Evolutionary conservation across 139 green algal species (phyloP), one percentile per base, ranked within the genome.

Genomic region (Coccomyxa sp.): DNA sequence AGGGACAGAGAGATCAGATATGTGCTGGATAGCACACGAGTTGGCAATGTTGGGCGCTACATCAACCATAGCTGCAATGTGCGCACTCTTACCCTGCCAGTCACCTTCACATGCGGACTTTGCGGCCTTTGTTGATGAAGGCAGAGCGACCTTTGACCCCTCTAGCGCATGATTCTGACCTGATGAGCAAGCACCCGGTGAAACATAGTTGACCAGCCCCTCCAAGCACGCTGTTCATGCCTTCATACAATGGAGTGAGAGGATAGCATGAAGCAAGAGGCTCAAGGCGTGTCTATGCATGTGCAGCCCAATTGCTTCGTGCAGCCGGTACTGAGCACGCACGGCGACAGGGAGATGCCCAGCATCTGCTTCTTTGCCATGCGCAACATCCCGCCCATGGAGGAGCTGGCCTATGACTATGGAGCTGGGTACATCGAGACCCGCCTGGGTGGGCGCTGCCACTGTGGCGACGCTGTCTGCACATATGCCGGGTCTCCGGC

Each of bases 31-130:
- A 58, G 44, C 14, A 68, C 36, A 24, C 73, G 7, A 14, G 55
- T 41, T 36, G 89, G 90, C 76, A 93, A 92, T 79, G 77, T 95
- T 27, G 78, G 75, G 0, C 85, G 90, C 40, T 95, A 92, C 82
- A 87, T 95, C 79, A 94, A 94, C 83, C 90, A 95, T 83, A 86
- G 76, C 80, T 92, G 89, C 81, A 55, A 77, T 0, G n/a, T n/a
- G n/a, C 83, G 85, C 71, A 95, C 91, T 82, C 75, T 95, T 35
- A 72, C 87, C 27, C 50, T 89, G 39, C 50, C 22, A 22, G 50
- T 64, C 18, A 64, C 22, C 22, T 22, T 22, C 27, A 18, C 50
- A 64, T 64, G 2, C 50, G n/a, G n/a, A n/a, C n/a, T n/a, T n/a
- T n/a, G n/a, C n/a, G n/a, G n/a, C n/a, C n/a, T n/a, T n/a, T n/a